Evolutionary conservation across 2,329 filamentous ascomycete species (phyloP).

Genomic region (Periconia sp.): DNA sequence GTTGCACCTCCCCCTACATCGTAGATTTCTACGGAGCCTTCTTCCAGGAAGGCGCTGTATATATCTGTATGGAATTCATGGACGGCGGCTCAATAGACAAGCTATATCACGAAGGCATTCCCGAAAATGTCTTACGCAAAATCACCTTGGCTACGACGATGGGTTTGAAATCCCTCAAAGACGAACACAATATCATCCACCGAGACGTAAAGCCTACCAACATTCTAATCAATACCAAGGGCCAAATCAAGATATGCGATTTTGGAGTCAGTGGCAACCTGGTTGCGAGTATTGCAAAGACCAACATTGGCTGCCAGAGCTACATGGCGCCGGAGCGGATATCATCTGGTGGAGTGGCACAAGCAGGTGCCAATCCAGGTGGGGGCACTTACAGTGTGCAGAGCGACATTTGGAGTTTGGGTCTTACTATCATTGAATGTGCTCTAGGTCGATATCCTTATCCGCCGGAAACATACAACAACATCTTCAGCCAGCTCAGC

Average conservation of each 20-base stretch:
- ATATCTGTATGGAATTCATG: constrained; percentile 99
- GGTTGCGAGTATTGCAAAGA: constrained; percentile 96
- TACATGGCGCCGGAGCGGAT: constrained; percentile 99
- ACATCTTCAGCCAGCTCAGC: constrained; percentile 95
- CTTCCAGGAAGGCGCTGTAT: constrained; percentile 97
- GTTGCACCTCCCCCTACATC: constrained; percentile 92
- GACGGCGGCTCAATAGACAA: constrained; percentile 98
- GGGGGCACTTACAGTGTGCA: constrained; percentile 95
- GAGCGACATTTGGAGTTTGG: constrained; percentile 96
- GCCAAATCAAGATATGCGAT: constrained; percentile 97
- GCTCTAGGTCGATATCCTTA: constrained; percentile 94
- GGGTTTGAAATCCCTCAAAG: constrained; percentile 90
- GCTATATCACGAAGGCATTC: constrained; percentile 85
- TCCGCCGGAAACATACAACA: constrained; percentile 94
- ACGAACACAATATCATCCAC: constrained; percentile 99
- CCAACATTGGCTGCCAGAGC: constrained; percentile 97
- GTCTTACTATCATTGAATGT: constrained; percentile 92
- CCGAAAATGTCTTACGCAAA: constrained; percentile 84
- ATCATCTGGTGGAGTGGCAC: constrained; percentile 77
- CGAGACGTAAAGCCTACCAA: constrained; percentile 99
- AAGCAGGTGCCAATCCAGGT: constrained; percentile 65
- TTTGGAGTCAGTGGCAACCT: constrained; percentile 97
- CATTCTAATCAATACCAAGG: constrained; percentile 84
- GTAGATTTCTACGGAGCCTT: constrained; percentile 99
- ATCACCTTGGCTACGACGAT: constrained; percentile 88